phyloP scores from a whole-genome alignment of 2,329 filamentous ascomycete species.

The Aureobasidium zeae region DNA sequence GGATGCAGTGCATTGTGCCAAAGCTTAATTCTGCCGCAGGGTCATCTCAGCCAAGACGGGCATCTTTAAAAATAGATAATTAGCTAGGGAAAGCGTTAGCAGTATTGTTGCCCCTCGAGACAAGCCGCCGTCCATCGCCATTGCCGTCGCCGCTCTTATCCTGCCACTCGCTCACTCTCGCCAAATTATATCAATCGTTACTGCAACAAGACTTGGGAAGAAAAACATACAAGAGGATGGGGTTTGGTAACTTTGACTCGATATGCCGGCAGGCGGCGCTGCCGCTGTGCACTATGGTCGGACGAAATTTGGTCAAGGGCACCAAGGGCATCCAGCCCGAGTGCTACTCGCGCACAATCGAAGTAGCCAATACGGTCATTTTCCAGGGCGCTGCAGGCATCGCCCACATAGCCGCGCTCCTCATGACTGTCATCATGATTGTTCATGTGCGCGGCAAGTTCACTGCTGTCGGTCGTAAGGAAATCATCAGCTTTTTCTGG shows the following conservation, averaged over 20 bases:
- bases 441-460: conserved; percentile 95
- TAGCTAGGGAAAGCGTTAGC: too few relatives aligned
- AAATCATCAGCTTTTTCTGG: conserved; percentile 89
- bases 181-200: background rate
- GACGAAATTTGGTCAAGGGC: conserved; percentile 58
- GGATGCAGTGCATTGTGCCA: too few relatives aligned
- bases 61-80: too few relatives aligned
- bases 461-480: conserved; percentile 78
- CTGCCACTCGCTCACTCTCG: background rate
- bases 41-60: too few relatives aligned
- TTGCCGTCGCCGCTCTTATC: background rate
- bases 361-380: conserved; percentile 96
- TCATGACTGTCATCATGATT: conserved; percentile 96
- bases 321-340: conserved; percentile 64
- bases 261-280: conserved; percentile 80
- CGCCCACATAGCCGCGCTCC: conserved; percentile 80
- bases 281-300: conserved; percentile 79
- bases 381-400: conserved; percentile 87
- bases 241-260: conserved; percentile 80
- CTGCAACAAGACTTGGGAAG: background rate
- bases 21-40: too few relatives aligned
- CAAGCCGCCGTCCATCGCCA: background rate
- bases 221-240: conserved; percentile 47
- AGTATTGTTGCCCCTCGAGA: conserved; percentile 14
- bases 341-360: conserved; percentile 91